Conservation (phyloP, 331 rosid genomes). For the Cydonia oblonga region DNA sequence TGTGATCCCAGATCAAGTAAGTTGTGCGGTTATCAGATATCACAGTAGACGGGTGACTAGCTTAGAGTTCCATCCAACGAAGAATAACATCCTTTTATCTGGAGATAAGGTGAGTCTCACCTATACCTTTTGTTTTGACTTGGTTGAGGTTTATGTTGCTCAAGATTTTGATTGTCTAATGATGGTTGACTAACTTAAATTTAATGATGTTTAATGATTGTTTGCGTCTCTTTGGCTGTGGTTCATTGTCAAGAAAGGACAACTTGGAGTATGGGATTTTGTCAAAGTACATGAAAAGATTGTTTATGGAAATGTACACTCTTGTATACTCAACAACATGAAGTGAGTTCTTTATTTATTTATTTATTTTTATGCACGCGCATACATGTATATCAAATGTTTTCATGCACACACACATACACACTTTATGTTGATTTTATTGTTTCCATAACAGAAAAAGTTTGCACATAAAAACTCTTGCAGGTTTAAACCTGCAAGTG, state of each 20-base stretch:
- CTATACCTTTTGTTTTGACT: background rate
- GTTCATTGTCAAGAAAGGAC: conserved; percentile 70
- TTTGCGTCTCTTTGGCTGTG: background rate
- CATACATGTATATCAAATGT: too few species aligned
- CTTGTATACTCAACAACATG: conserved; percentile 74
- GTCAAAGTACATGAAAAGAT: conserved; percentile 63
- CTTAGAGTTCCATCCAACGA: conserved; percentile 92
- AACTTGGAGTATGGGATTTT: conserved; percentile 94
- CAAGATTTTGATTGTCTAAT: conserved; percentile 1
- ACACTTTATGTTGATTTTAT: background rate
- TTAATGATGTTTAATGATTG: background rate
- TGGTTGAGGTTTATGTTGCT: background rate
- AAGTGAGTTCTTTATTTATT: conserved; percentile 45
- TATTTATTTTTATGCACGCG: background rate
- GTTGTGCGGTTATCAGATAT: conserved; percentile 81
- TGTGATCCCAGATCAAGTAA: conserved; percentile 74
- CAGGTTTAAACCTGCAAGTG: conserved; percentile 74
- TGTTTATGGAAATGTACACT: conserved; percentile 74
- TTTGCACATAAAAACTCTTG: background rate
- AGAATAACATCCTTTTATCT: conserved; percentile 71
- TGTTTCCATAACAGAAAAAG: background rate
- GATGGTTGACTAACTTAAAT: background rate
- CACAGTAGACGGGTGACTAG: conserved; percentile 80
- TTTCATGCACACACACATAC: background rate
- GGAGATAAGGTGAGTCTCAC: conserved; percentile 69